Conservation (phyloP, 148 eudicot species). For the Camellia japonica region DNA sequence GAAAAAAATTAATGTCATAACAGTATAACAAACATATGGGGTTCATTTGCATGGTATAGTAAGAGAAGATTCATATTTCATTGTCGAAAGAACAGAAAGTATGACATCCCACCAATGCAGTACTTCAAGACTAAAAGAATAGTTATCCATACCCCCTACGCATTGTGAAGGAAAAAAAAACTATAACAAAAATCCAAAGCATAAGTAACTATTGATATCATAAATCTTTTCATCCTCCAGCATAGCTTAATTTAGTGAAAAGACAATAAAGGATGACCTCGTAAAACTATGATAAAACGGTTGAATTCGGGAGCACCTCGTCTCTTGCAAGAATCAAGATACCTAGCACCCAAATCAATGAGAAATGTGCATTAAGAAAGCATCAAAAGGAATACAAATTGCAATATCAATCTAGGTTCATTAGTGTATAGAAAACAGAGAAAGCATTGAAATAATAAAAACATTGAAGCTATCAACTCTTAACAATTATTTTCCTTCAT, state of each 20-base stretch:
- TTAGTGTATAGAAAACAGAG: not conserved
- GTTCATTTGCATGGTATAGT: not conserved
- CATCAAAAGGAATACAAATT: not conserved
- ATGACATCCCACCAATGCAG: not conserved
- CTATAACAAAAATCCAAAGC: not conserved
- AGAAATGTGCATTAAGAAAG: not conserved
- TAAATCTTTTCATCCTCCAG: not conserved
- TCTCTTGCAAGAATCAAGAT: slow-evolving; percentile 42
- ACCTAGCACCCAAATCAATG: slow-evolving; percentile 32
- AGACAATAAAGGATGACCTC: slow-evolving; percentile 32
- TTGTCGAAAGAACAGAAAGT: not conserved
- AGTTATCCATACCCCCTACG: not conserved
- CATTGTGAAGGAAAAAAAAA: not conserved
- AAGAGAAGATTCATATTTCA: not conserved
- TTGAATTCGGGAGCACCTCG: slow-evolving; percentile 44
- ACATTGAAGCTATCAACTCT: not conserved
- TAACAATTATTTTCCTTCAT: not conserved
- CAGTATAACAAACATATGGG: not conserved
- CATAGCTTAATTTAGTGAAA: not conserved
- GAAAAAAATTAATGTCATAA: not conserved
- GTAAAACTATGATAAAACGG: slow-evolving; percentile 35
- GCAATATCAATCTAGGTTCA: not conserved
- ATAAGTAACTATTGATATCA: not conserved
- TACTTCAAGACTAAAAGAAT: too few species aligned
- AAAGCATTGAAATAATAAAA: not conserved